These are phyloP conservation scores for Begonia peltatifolia DNA, from an alignment of 306 rosid species.

Conservation along the genomic window DNA sequence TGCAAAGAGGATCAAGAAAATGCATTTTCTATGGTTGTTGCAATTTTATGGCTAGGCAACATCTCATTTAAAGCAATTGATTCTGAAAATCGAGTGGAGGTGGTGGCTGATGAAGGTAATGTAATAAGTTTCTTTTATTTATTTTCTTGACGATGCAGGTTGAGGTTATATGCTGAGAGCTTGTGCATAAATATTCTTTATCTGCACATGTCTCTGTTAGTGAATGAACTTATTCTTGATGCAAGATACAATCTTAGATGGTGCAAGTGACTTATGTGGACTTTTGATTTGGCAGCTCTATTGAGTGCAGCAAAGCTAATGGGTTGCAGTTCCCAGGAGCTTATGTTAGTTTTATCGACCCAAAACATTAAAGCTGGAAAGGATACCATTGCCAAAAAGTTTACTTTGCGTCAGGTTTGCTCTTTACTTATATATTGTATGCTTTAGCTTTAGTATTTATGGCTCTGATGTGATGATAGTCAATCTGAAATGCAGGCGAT, in stretches of 20 bases:
- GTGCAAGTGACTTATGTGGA: not conserved
- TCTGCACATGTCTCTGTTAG: not conserved
- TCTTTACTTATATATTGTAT: conserved; percentile 10
- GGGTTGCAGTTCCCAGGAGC: conserved; percentile 64
- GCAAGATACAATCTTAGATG: not conserved
- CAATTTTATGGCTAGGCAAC: conserved; percentile 89
- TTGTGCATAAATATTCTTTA: too few relatives aligned
- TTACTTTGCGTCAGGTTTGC: conserved; percentile 72
- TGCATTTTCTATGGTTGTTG: conserved; percentile 49
- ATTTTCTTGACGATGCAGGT: not conserved
- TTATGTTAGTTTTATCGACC: conserved; percentile 47
- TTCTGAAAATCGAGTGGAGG: conserved; percentile 66
- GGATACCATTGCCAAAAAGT: conserved; percentile 36
- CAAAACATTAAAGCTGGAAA: conserved; percentile 43
- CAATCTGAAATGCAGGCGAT: conserved; percentile 44
- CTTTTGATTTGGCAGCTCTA: conserved; percentile 41
- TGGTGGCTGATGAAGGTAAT: conserved; percentile 76
- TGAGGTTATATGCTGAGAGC: not conserved
- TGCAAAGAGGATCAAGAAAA: conserved; percentile 65
- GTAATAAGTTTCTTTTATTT: not conserved
- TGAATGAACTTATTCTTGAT: not conserved
- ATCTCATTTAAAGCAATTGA: conserved; percentile 52
- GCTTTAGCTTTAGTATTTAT: conserved; percentile 2
- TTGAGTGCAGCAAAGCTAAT: conserved; percentile 51
- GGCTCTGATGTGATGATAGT: conserved; percentile 3